Base-by-base conservation (phyloP, 495 filamentous ascomycete genomes). In the Trichoderma virens region DNA sequence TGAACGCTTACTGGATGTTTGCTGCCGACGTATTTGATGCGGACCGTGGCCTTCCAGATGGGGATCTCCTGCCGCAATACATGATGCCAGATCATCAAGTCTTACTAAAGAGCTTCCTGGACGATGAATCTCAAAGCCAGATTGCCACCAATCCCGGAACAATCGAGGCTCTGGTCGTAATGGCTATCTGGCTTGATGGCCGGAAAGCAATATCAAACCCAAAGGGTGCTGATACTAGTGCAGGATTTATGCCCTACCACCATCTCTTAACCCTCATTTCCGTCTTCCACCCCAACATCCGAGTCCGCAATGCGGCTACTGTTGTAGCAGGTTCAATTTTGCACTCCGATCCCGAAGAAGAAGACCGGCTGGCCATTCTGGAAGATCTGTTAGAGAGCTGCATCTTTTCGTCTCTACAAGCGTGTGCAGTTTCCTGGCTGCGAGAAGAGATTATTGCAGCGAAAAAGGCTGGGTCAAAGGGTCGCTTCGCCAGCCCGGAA, bases 351-450 rank as follows among this genome's bases (percentile, higher is more conserved):
- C 91, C 92, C 1, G 84, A 86, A 1, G 83, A 88, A 51, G 73
- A 83, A 0, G 81, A 85, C 32, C 83, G 92, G 1, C 82, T 95
- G 45, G 83, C 86, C 5, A 89, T 96, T 64, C 88, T 98, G 13
- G 82, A 85, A 51, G 87, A 90, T 59, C 87, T 93, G 3, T 79
- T 98, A 31, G 88, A 94, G 73, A 85, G 96, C 66, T 90, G 88
- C 67, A 86, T 88, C 6, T 90, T 86, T 70, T 83, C 90, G 28
- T 83, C 88, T 2, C 81, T 94, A 54, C 92, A 91, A 67, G 92
- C 88, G 16, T 87, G 85, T 62, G 92, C 93, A 0, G 83, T 98
- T 13, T 82, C 84, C 28, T 97, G 95, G 90, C 76, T 97, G 4
- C 93, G 92, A 71, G 86, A 92, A 61, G 93, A 97, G 72, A 83